Evolutionary conservation across 2,329 filamentous ascomycete genomes (phyloP).

Genomic region (Arthrobotrys sinensis): DNA sequence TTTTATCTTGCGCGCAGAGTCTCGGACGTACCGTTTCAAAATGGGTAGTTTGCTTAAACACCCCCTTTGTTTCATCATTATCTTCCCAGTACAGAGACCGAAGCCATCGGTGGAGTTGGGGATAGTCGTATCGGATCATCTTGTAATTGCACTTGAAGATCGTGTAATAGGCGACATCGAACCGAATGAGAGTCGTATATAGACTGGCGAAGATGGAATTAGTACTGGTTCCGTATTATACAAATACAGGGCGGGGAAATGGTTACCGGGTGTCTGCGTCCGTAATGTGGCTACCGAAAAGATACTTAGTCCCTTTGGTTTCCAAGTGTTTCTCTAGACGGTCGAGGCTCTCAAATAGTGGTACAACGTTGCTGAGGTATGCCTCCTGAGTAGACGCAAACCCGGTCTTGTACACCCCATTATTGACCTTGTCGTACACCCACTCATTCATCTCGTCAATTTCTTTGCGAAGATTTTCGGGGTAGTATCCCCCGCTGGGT

Average conservation of each 20-base stretch:
- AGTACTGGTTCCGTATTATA: neutral
- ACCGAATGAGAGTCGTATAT: slow-evolving; percentile 80
- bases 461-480: slow-evolving; percentile 40
- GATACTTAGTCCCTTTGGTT: slow-evolving; percentile 73
- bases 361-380: slow-evolving; percentile 73
- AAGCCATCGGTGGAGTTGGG: slow-evolving; percentile 84
- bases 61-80: slow-evolving; percentile 38
- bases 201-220: slow-evolving; percentile 67
- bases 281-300: slow-evolving; percentile 81
- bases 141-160: slow-evolving; percentile 83
- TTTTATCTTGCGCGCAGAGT: neutral
- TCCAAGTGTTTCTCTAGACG: slow-evolving; percentile 68
- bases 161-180: slow-evolving; percentile 85
- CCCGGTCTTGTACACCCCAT: slow-evolving; percentile 76
- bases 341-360: slow-evolving; percentile 54
- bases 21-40: slow-evolving; percentile 46
- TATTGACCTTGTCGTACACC: slow-evolving; percentile 74
- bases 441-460: slow-evolving; percentile 55
- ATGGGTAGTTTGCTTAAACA: slow-evolving; percentile 49
- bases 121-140: slow-evolving; percentile 75
- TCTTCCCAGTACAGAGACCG: slow-evolving; percentile 85
- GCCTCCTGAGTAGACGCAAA: slow-evolving; percentile 88
- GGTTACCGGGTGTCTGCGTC: slow-evolving; percentile 80
- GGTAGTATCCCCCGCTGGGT: slow-evolving; percentile 36
- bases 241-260: neutral